Conservation (phyloP, 768 basidiomycete genomes). For the Tephrocybe sp. region DNA sequence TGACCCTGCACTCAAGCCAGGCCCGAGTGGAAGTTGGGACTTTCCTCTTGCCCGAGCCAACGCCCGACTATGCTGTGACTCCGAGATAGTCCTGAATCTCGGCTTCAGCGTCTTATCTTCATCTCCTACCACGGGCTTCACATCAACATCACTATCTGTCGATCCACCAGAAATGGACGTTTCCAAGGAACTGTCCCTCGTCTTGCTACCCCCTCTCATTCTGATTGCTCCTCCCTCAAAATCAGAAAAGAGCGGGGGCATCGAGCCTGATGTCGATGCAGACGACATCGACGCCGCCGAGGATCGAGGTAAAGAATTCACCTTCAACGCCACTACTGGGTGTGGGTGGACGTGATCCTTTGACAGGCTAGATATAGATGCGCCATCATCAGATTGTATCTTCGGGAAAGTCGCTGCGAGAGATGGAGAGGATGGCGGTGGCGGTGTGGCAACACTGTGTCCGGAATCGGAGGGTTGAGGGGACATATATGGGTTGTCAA, state of each 20-base stretch:
- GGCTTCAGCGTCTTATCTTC: background rate
- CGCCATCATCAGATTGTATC: background rate
- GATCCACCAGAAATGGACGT: conserved; percentile 14
- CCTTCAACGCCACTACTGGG: background rate
- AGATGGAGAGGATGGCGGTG: background rate
- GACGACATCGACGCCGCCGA: background rate
- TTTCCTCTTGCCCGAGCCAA: background rate
- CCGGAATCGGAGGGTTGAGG: background rate
- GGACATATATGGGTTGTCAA: conserved; percentile 18
- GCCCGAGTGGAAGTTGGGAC: conserved; percentile 2
- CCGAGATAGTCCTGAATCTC: conserved; percentile 15
- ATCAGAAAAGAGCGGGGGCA: conserved; percentile 15
- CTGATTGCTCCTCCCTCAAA: conserved; percentile 6
- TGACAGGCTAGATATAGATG: background rate
- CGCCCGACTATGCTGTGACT: conserved; percentile 6
- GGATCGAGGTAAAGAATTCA: background rate
- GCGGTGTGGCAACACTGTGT: background rate
- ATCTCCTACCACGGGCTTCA: background rate
- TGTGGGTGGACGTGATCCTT: background rate
- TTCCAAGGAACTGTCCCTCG: conserved; percentile 6
- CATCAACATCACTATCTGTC: background rate
- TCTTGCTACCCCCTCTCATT: background rate
- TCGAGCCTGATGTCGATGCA: conserved; percentile 8
- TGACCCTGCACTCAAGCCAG: background rate
- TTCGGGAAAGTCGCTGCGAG: background rate